Base-by-base conservation (phyloP, 2,329 filamentous ascomycete species). In the Polytolypa hystricis region DNA sequence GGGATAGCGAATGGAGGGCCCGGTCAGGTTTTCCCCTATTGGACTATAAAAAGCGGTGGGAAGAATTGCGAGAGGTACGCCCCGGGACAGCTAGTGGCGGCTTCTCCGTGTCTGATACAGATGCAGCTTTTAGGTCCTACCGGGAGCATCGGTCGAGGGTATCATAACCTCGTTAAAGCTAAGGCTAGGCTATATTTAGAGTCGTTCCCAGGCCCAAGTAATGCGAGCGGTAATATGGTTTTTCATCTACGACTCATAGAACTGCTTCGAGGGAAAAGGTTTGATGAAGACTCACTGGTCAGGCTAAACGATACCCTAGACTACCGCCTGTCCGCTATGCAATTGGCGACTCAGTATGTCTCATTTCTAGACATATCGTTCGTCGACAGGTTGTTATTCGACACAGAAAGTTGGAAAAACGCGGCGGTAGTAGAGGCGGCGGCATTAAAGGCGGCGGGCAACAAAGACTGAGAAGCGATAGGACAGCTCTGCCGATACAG, bases 31-130 rank as follows among this genome's bases (percentile, higher is more conserved):
- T 45, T 21, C 41, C 42, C 4, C 39, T 47, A 11, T 28, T 38
- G 30, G 33, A 40, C 25, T 42, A 35, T 29, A 40, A 45, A 27
- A 21, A 27, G 21, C 42, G 39, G 30, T 47, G 44, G 44, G 41
- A 44, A 21, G 28, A 15, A 18, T 18, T 33, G 9, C 39, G 31
- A 6, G 14, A 9, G 15, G 26, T 37, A 2, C 16, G 15, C n/a
- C 14, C 35, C 11, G 18, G 1, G 27, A 21, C 26, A 17, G 5
- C 27, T 14, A 34, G 32, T 15, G 20, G n/a, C 32, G 32, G 9
- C n/a, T 12, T 16, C 21, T 4, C 16, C 21, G 4, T 3, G 7
- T 2, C 32, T 25, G 26, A 23, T 21, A 7, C 17, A 20, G 11
- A 3, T 12, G 4, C 18, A 7, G 18, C 33, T 2, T 14, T 37